Percentiles rank a stretch among this genome's conserved stretches.
These are phyloP conservation scores for Danielozyma ontarioensis DNA, from an alignment of 805 yeast genomes.

Conservation along the genomic window DNA sequence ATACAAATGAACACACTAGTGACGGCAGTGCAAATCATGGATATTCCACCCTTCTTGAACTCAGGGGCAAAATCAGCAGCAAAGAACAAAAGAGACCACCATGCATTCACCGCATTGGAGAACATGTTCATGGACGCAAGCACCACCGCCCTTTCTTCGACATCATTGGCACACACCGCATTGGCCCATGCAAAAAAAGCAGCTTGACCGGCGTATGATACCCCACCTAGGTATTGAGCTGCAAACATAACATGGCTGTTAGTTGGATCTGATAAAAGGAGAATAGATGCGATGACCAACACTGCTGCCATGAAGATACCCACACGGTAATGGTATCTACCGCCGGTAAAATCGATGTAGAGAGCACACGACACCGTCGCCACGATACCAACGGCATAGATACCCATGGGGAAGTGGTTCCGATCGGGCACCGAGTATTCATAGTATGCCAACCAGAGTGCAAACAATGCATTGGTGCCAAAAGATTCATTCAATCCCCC, in stretches of 20 bases:
- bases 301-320: conserved; percentile 40
- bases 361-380: conserved; percentile 40
- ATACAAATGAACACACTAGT: conserved; percentile 37
- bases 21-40: conserved; percentile 50
- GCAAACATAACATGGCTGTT: conserved; percentile 37
- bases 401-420: conserved; percentile 53
- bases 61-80: conserved; percentile 48
- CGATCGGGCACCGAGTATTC: conserved; percentile 40
- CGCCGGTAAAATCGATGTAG: conserved; percentile 39
- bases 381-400: conserved; percentile 46
- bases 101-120: conserved; percentile 57
- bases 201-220: conserved; percentile 56
- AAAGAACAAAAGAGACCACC: conserved; percentile 57
- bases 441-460: conserved; percentile 40
- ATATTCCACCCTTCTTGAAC: conserved; percentile 49
- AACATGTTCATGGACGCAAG: conserved; percentile 65
- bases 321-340: conserved; percentile 45
- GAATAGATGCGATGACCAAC: conserved; percentile 42
- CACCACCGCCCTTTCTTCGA: conserved; percentile 60
- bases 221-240: conserved; percentile 53
- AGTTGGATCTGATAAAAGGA: conserved; percentile 39
- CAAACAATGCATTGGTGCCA: conserved; percentile 41
- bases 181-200: conserved; percentile 63
- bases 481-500: conserved; percentile 48
- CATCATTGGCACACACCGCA: conserved; percentile 50